A percentile compares a stretch with the other conserved stretches of the same genome.
Conservation (phyloP, 495 filamentous ascomycete species). For the Eremomyces bilateralis region DNA sequence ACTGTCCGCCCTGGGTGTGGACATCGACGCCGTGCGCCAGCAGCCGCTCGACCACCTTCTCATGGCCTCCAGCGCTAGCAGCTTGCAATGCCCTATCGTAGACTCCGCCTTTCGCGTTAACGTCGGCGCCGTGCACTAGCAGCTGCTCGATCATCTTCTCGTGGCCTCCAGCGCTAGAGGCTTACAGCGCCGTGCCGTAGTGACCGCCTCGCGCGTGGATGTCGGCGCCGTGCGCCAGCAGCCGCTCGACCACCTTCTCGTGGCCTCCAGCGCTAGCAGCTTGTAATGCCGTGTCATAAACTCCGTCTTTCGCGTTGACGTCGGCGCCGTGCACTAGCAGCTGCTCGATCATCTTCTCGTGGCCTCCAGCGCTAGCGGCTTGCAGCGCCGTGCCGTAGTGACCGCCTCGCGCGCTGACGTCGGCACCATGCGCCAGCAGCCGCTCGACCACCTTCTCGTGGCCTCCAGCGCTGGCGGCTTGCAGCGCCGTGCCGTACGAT, state of each 20-base stretch:
- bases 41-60: slow-evolving; percentile 7
- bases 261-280: background rate
- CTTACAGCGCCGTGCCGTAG: slow-evolving; percentile 3
- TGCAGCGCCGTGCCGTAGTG: slow-evolving; percentile 3
- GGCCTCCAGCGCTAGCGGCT: background rate
- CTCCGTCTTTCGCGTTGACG: slow-evolving; percentile 1
- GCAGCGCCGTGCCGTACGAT: no score
- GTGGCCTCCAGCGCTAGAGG: slow-evolving; percentile 1
- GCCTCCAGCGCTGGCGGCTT: background rate
- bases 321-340: slow-evolving; percentile 4
- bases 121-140: slow-evolving; percentile 4
- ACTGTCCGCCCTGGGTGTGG: slow-evolving; percentile 3
- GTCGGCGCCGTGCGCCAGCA: background rate
- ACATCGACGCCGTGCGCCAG: slow-evolving; percentile 11
- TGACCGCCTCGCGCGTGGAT: background rate
- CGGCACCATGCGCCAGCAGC: background rate
- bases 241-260: background rate
- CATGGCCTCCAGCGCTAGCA: slow-evolving; percentile 3
- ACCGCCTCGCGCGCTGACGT: slow-evolving; percentile 2
- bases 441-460: slow-evolving; percentile 1
- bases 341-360: slow-evolving; percentile 2
- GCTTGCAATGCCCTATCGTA: slow-evolving; percentile 3
- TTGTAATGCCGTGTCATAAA: background rate
- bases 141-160: slow-evolving; percentile 2
- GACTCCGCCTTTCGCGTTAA: slow-evolving; percentile 4